A percentile compares a stretch with the other conserved stretches of the same genome.
These are phyloP conservation scores for Gomphus sp. DNA, from an alignment of 1,284 basidiomycete genomes.

Conservation along the genomic window DNA sequence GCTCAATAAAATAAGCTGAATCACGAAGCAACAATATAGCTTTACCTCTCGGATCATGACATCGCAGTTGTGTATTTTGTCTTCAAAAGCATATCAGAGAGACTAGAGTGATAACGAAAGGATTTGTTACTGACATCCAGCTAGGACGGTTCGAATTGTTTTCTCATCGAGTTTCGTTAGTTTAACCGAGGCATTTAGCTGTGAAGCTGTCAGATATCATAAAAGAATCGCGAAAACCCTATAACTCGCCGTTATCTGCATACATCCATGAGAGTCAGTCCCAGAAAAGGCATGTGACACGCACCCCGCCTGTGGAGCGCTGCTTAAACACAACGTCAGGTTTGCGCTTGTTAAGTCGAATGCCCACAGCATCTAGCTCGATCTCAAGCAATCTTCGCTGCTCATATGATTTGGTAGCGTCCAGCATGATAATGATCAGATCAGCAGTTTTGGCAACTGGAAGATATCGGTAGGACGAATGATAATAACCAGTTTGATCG, in stretches of 20 bases:
- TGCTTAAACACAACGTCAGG: constrained; percentile 85
- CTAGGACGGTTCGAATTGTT: constrained; percentile 86
- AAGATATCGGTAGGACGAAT: neutral
- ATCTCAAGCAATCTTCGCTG: constrained; percentile 84
- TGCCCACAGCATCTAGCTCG: constrained; percentile 94
- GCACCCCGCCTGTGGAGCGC: constrained; percentile 85
- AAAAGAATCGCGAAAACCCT: constrained; percentile 10
- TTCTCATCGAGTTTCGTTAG: constrained; percentile 93
- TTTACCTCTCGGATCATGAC: constrained; percentile 82
- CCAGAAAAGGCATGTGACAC: constrained; percentile 20
- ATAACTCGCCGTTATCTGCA: constrained; percentile 42
- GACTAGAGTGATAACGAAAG: constrained; percentile 2
- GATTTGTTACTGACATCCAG: constrained; percentile 51
- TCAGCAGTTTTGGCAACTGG: constrained; percentile 91
- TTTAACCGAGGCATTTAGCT: constrained; percentile 88
- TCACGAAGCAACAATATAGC: neutral
- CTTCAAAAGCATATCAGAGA: constrained; percentile 25
- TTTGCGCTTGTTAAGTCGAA: constrained; percentile 82
- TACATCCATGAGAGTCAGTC: neutral
- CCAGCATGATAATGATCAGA: constrained; percentile 90
- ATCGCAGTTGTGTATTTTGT: constrained; percentile 89
- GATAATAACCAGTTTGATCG: neutral
- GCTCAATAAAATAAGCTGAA: neutral
- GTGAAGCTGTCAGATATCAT: constrained; percentile 10
- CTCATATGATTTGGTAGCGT: constrained; percentile 94